Evolutionary conservation across 768 basidiomycete genomes (phyloP).

Genomic region (Rhizopogon sp.): DNA sequence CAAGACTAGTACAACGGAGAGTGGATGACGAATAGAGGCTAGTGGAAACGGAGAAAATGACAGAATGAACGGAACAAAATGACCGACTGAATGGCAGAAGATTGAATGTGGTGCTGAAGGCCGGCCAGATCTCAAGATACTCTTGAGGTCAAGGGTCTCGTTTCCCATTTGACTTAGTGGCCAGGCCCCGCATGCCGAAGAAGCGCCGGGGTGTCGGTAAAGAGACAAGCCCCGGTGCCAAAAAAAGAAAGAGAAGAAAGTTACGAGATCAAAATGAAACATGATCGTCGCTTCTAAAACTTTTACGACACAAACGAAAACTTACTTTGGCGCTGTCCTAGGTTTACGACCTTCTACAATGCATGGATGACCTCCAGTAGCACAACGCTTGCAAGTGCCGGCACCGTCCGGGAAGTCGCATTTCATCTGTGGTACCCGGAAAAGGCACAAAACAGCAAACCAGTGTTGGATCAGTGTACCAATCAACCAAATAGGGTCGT

Average conservation of each 20-base stretch:
- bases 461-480: not conserved
- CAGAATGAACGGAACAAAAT: not conserved
- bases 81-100: not conserved
- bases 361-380: slow-evolving; percentile 66
- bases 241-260: slow-evolving; percentile 8
- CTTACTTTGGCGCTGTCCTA: slow-evolving; percentile 78
- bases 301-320: slow-evolving; percentile 14
- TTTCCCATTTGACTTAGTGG: slow-evolving; percentile 11
- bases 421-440: slow-evolving; percentile 59
- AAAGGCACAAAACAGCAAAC: slow-evolving; percentile 8
- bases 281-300: not conserved
- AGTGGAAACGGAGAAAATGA: not conserved
- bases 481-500: not conserved
- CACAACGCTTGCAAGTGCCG: slow-evolving; percentile 77
- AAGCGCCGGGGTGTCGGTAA: slow-evolving; percentile 15
- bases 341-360: slow-evolving; percentile 83
- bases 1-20: not conserved
- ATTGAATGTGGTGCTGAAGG: not conserved
- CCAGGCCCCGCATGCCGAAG: slow-evolving; percentile 4
- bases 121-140: slow-evolving; percentile 9
- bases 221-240: slow-evolving; percentile 15
- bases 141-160: slow-evolving; percentile 5
- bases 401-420: slow-evolving; percentile 73
- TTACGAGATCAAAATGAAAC: slow-evolving; percentile 15
- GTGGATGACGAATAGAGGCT: not conserved